These are phyloP conservation scores for Syzygium aromaticum DNA, from an alignment of 345 rosid species.

Conservation along the genomic window DNA sequence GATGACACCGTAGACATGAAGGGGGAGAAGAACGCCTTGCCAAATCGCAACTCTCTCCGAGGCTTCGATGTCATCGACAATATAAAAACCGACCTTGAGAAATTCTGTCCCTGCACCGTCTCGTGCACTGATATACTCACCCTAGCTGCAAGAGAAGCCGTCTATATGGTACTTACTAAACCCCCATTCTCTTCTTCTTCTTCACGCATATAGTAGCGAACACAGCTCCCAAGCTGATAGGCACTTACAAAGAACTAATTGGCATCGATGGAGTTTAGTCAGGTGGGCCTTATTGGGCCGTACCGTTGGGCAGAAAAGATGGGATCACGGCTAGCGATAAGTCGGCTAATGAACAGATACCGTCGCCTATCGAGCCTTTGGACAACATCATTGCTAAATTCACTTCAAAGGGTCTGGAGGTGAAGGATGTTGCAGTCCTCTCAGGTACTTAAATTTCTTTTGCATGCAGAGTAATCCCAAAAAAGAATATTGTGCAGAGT, in stretches of 20 bases:
- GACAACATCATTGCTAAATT: constrained; percentile 65
- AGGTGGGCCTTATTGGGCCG: constrained; percentile 67
- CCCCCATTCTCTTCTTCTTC: background rate
- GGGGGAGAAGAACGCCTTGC: constrained; percentile 65
- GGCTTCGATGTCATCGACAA: constrained; percentile 70
- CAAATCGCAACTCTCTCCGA: constrained; percentile 64
- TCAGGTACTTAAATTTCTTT: constrained; percentile 39
- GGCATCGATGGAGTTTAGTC: constrained; percentile 24
- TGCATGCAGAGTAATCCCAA: background rate
- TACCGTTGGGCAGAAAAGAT: constrained; percentile 61
- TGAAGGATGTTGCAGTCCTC: constrained; percentile 83
- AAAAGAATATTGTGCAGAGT: no score
- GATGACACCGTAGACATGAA: constrained; percentile 48
- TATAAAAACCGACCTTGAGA: constrained; percentile 63
- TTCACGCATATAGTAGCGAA: background rate
- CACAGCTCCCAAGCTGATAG: background rate
- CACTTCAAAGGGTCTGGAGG: constrained; percentile 62
- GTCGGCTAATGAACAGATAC: constrained; percentile 61
- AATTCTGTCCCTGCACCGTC: constrained; percentile 53
- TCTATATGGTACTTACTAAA: constrained; percentile 27
- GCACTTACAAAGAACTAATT: background rate
- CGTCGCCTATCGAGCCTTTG: constrained; percentile 65
- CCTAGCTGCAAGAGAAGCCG: constrained; percentile 81
- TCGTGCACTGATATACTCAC: constrained; percentile 74
- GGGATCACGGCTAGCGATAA: constrained; percentile 54